These are phyloP conservation scores for Nannizzia gypsea DNA, from an alignment of 2,329 filamentous ascomycete species.

Conservation along the genomic window DNA sequence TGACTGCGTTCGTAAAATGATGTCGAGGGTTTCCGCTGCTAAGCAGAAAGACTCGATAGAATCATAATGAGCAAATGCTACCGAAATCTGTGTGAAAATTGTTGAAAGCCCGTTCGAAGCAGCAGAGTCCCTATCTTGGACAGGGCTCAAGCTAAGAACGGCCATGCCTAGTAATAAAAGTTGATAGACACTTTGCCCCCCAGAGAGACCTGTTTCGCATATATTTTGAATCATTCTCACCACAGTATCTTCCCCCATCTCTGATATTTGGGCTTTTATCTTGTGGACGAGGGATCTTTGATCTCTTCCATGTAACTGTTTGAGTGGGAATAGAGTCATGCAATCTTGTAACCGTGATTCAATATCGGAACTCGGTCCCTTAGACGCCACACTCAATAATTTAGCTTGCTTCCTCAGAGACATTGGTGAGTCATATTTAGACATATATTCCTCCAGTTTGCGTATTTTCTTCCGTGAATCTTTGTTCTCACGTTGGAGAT, in stretches of 20 bases:
- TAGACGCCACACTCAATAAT: slow-evolving; percentile 25
- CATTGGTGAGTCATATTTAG: slow-evolving; percentile 22
- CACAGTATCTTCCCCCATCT: slow-evolving; percentile 23
- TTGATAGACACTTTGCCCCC: slow-evolving; percentile 22
- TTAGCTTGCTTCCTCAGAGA: slow-evolving; percentile 23
- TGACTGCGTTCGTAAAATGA: slow-evolving; percentile 31
- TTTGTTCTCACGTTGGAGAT: slow-evolving; percentile 23
- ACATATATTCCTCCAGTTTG: slow-evolving; percentile 26
- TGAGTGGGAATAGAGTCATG: slow-evolving; percentile 25
- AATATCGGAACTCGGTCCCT: slow-evolving; percentile 13
- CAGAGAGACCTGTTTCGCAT: slow-evolving; percentile 21
- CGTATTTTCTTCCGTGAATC: slow-evolving; percentile 27
- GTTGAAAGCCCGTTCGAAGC: slow-evolving; percentile 27
- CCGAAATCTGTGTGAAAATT: slow-evolving; percentile 26
- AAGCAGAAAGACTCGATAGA: slow-evolving; percentile 32
- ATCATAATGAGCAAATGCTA: slow-evolving; percentile 21
- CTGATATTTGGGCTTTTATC: slow-evolving; percentile 25
- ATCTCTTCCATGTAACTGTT: slow-evolving; percentile 28
- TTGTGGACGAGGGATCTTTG: slow-evolving; percentile 28
- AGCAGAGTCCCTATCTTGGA: slow-evolving; percentile 29
- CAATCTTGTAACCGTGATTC: slow-evolving; percentile 14
- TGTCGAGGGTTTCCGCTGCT: slow-evolving; percentile 29
- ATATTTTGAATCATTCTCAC: slow-evolving; percentile 24
- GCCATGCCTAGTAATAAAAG: slow-evolving; percentile 29
- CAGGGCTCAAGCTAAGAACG: slow-evolving; percentile 22